phyloP scores from a whole-genome alignment of 2,329 filamentous ascomycete species.

The Beauveria varroae region DNA sequence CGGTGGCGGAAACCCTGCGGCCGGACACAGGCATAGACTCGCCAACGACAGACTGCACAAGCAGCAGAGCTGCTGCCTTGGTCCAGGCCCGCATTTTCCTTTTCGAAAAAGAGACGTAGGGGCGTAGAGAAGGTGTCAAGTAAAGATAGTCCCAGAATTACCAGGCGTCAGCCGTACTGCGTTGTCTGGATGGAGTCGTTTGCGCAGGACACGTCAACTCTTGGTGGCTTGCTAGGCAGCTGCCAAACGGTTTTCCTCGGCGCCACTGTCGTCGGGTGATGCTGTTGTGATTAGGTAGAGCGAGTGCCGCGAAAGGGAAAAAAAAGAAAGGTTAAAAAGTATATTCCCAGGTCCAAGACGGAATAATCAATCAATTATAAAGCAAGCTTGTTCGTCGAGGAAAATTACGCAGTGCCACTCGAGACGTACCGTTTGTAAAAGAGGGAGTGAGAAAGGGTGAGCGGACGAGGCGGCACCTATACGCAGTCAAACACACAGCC shows the following conservation, averaged over 20 bases:
- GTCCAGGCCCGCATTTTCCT: slow-evolving; percentile 21
- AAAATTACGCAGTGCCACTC: not conserved
- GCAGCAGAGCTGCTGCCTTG: slow-evolving; percentile 21
- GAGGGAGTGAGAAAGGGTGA: not conserved
- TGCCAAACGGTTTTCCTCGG: not conserved
- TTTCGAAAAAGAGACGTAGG: not conserved
- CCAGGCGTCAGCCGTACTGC: not conserved
- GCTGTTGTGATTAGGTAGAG: no score
- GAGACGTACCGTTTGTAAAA: not conserved
- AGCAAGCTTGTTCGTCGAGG: not conserved
- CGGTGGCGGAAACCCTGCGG: not conserved
- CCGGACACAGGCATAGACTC: not conserved
- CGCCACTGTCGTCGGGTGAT: no score
- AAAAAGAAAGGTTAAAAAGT: not conserved
- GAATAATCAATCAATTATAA: not conserved
- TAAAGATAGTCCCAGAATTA: not conserved
- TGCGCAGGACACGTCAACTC: not conserved
- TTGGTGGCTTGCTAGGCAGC: not conserved
- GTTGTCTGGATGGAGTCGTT: not conserved
- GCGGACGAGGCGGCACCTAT: not conserved
- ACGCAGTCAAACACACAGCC: not conserved
- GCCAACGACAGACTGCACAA: slow-evolving; percentile 12
- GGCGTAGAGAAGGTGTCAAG: not conserved
- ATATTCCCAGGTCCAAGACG: not conserved
- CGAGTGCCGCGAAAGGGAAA: not conserved